Conservation (phyloP, 208 protist genomes). For the Tritrichomonas musculus region DNA sequence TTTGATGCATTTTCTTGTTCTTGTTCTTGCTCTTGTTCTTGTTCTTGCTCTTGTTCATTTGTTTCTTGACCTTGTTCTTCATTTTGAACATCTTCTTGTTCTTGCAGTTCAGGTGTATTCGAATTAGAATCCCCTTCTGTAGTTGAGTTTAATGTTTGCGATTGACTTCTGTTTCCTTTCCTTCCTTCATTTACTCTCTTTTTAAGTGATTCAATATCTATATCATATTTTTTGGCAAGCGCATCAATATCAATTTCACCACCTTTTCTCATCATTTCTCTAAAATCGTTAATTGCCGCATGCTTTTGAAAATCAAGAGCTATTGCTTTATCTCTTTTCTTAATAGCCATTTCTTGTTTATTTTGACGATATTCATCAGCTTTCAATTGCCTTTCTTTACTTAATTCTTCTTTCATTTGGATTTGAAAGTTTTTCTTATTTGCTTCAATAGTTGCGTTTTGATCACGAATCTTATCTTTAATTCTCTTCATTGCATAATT, state of each 20-base stretch:
- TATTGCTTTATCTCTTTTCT: background rate
- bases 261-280: slow-evolving; percentile 28
- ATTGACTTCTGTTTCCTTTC: no score
- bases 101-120: no score
- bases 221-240: background rate
- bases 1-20: no score
- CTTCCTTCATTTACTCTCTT: background rate
- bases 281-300: background rate
- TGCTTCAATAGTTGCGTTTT: background rate
- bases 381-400: background rate
- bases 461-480: slow-evolving; percentile 19
- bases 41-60: no score
- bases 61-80: no score
- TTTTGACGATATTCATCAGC: background rate
- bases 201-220: background rate
- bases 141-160: no score
- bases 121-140: no score
- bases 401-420: background rate
- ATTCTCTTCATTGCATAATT: background rate
- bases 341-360: background rate
- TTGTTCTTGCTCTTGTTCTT: no score
- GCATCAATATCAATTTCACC: background rate
- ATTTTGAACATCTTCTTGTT: no score
- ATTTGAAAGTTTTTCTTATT: background rate
- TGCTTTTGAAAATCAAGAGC: background rate